Evolutionary conservation across 2,329 filamentous ascomycete genomes (phyloP), one percentile per base, ranked within the genome.

Genomic region (Aureobasidium sp.): DNA sequence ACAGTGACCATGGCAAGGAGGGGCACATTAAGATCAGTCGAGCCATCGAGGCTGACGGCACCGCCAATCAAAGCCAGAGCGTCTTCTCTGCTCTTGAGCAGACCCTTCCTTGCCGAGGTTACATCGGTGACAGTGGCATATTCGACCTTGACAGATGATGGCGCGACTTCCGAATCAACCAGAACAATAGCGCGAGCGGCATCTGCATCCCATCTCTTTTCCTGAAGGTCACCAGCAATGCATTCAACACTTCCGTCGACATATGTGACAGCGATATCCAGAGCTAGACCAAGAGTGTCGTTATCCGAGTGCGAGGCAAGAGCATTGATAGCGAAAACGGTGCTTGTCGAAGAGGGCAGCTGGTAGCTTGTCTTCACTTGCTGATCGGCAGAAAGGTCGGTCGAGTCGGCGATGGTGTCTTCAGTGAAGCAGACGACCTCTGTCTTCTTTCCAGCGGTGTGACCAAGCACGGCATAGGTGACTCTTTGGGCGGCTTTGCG

Each of bases 371-470:
- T 48, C 61, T 68, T 68, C 27, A 65, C 63, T 63, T 74, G 70
- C 47, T 64, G 64, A 57, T 66, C 70, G 3, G 61, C 51, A n/a
- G 70, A 67, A 36, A 64, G 59, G 44, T 59, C 72, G 68, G 56
- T 69, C 37, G 53, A 48, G 12, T 61, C 74, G 71, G 64, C 72
- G 68, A 41, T 71, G 68, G 13, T 66, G 63, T 81, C 78, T 64
- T 86, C 83, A 20, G 77, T 73, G 63, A 85, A 85, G 63, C 78
- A 80, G 39, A 84, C 74, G 7, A 87, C 71, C 62, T 82, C 78
- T 41, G 77, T 73, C 62, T 80, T 79, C 5, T 78, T 75, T 50
- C 56, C 61, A 34, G 62, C 39, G 23, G 37, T 50, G 36, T 64
- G 46, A 10, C 55, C 41, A 34, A 66, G 50, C n/a, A 58, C 79